Percentiles rank a stretch among this genome's conserved stretches.
Evolutionary conservation across 371 early-diverging fungal species (phyloP).

Genomic region (Haplosporangium sp.): DNA sequence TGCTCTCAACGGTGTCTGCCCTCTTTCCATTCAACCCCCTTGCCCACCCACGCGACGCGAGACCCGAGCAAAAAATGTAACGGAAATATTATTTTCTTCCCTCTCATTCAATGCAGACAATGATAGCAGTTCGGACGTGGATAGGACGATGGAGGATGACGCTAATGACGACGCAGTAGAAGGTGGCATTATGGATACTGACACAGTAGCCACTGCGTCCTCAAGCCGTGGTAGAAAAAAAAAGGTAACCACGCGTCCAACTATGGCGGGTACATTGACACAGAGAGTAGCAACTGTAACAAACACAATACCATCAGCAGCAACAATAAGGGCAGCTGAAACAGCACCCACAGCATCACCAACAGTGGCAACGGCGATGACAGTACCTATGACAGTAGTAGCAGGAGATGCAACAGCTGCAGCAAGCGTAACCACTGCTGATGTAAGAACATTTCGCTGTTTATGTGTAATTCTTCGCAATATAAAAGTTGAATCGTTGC

Average conservation of each 20-base stretch:
- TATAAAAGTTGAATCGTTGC: not conserved
- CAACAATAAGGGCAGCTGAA: not conserved
- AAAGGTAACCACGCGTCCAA: not conserved
- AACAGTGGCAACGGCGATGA: not conserved
- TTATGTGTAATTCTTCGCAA: not conserved
- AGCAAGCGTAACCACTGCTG: not conserved
- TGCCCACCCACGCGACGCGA: not conserved
- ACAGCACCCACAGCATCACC: not conserved
- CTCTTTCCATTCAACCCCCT: conserved; percentile 1
- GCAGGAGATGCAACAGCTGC: not conserved
- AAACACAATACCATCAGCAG: not conserved
- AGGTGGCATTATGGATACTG: not conserved
- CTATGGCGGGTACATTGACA: not conserved
- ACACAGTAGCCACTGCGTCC: not conserved
- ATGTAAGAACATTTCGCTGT: not conserved
- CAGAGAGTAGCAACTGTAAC: not conserved
- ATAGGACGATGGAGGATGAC: conserved; percentile 7
- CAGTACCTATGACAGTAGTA: not conserved
- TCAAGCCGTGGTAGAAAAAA: conserved; percentile 10
- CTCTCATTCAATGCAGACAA: conserved; percentile 6
- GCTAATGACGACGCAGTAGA: not conserved
- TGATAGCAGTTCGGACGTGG: conserved; percentile 18
- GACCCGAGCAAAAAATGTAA: too few relatives aligned
- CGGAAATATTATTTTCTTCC: not conserved
- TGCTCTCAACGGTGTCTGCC: not conserved